Evolutionary conservation across 176 grass and related monocot genomes (phyloP).

Genomic region (Aegilops sharonensis): DNA sequence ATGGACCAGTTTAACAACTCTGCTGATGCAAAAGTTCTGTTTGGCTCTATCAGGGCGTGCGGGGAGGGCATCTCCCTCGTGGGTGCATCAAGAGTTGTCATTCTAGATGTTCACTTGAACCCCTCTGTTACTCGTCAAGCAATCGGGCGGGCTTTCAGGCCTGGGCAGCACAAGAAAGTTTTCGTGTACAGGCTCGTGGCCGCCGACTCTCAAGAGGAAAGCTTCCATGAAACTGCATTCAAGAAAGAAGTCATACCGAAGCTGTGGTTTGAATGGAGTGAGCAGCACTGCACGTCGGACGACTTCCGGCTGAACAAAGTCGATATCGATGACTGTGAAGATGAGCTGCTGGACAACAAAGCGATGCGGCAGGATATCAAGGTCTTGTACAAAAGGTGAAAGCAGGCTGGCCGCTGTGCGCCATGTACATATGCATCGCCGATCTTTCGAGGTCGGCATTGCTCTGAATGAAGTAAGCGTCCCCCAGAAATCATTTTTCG

Average conservation of each 20-base stretch:
- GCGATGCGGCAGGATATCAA: slow-evolving; percentile 67
- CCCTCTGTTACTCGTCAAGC: slow-evolving; percentile 96
- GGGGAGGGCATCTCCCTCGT: slow-evolving; percentile 93
- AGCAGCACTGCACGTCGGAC: slow-evolving; percentile 53
- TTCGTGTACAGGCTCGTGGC: slow-evolving; percentile 90
- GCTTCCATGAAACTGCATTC: slow-evolving; percentile 58
- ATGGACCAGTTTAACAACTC: slow-evolving; percentile 89
- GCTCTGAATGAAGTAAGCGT: slow-evolving; percentile 23
- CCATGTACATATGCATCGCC: slow-evolving; percentile 35
- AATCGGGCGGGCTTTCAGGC: slow-evolving; percentile 86
- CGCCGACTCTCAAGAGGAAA: slow-evolving; percentile 63
- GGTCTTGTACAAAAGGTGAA: slow-evolving; percentile 77
- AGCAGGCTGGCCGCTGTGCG: neutral
- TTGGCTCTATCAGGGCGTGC: slow-evolving; percentile 96
- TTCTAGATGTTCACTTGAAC: slow-evolving; percentile 93
- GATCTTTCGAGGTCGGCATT: neutral
- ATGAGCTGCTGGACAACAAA: slow-evolving; percentile 64
- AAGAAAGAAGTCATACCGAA: slow-evolving; percentile 87
- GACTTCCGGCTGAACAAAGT: slow-evolving; percentile 71
- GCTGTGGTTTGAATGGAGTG: slow-evolving; percentile 97
- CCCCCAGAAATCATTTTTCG: neutral
- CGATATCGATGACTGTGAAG: slow-evolving; percentile 49
- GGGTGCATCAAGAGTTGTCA: slow-evolving; percentile 80
- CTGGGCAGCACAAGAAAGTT: slow-evolving; percentile 81
- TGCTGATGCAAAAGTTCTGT: slow-evolving; percentile 77